These are phyloP conservation scores for Parachlorella kessleri DNA, from an alignment of 139 green algal genomes.

Conservation along the genomic window DNA sequence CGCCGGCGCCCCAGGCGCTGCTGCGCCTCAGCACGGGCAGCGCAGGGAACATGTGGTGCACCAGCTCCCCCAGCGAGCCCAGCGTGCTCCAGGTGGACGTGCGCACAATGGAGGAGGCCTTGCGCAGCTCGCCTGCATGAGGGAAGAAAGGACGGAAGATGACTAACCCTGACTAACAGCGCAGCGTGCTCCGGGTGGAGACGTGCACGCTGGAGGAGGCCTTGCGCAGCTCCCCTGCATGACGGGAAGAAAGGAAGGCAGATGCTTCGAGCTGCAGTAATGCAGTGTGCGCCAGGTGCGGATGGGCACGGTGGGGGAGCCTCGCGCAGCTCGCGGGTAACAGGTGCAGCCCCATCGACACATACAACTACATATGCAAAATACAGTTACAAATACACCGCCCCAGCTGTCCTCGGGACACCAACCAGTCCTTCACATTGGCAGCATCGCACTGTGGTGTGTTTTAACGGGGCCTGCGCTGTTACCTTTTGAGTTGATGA, in stretches of 20 bases:
- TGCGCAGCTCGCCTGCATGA: constrained; percentile 27
- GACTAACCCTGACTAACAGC: too few species aligned
- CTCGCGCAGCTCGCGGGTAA: too few species aligned
- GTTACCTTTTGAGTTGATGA: constrained; percentile 88
- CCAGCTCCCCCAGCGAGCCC: constrained; percentile 54
- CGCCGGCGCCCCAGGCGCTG: too few species aligned
- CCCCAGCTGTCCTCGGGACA: too few species aligned
- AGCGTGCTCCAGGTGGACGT: constrained; percentile 60
- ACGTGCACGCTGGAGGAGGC: constrained; percentile 31
- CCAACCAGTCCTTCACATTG: too few species aligned
- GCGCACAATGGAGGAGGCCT: constrained; percentile 24
- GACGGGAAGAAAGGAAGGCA: not conserved
- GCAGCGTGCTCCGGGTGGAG: constrained; percentile 56
- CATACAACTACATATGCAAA: too few species aligned
- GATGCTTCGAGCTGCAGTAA: too few species aligned
- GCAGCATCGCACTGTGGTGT: too few species aligned
- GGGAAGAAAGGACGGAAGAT: not conserved
- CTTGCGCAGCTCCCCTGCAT: constrained; percentile 30
- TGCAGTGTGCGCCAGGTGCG: constrained; percentile 55
- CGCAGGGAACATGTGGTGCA: constrained; percentile 77
- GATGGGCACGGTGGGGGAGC: constrained; percentile 33
- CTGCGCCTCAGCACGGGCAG: not conserved
- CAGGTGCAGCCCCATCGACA: too few species aligned
- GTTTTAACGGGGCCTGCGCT: too few species aligned
- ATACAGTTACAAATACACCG: too few species aligned